Base-by-base conservation (phyloP, 345 rosid species). In the Gossypium thurberi region DNA sequence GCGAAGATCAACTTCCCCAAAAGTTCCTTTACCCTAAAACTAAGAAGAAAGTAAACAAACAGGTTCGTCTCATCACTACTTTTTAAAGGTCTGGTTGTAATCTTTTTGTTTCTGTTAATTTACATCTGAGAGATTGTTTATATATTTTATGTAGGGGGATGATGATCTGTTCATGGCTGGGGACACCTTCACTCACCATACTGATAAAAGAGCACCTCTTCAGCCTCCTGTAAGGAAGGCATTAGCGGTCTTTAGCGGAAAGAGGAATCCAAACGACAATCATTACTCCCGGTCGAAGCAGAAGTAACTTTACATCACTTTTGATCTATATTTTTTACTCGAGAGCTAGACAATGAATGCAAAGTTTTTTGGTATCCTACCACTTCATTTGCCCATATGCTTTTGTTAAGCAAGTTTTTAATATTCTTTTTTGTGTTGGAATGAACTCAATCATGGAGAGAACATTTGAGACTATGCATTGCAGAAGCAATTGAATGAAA, bases 1-100 rank as follows among this genome's bases (percentile, higher is more conserved):
- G 98, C 15, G 99, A 95, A 81, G 99, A 95, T 82, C 99, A 95
- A 78, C 87, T 95, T 60, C 98, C 99, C 40, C 91, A 85, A 61
- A 95, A 90, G 85, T 81, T 78, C 70, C 94, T 95, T 66, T 42
- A 89, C 56, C 96, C 98, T n/a, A 95, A 77, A 85, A 87, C 83
- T 58, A 95, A 90, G 86, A 91, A 92, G 92, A 89, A 91, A 83
- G 71, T 70, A 52, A 84, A 78, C 72, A 91, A 87, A 74, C 68
- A 79, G 91, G 99, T 79, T 71, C 46, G 11, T 57, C 46, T 13
- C 6, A 0, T 12, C 1, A 60, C 40, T 33, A 33, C 7, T 33
- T 5, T 33, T 33, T 33, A 5, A 6, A 33, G 40, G 40, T 33
- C 40, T 33, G 40, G 7, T 55, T 1, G 59, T 55, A 7, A 18